phyloP scores from a whole-genome alignment of 2,329 filamentous ascomycete species.

The Paraphoma sp. region DNA sequence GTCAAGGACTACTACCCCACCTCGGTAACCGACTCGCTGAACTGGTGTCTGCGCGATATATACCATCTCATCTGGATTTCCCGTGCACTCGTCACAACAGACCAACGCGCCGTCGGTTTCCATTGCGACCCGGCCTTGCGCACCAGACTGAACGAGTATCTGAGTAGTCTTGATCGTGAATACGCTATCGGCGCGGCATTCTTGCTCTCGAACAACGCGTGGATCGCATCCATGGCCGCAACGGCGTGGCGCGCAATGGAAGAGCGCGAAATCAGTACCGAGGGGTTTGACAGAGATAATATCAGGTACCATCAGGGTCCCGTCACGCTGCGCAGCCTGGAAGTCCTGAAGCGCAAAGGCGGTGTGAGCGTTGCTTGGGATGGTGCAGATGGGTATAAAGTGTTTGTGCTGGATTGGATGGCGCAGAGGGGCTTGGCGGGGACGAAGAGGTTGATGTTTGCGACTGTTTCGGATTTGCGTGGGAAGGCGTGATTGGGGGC shows the following conservation, averaged over 20 bases:
- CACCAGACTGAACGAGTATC: slow-evolving; percentile 50
- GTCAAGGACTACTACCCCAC: slow-evolving; percentile 43
- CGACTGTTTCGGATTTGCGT: slow-evolving; percentile 79
- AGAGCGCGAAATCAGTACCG: slow-evolving; percentile 49
- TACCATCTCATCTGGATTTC: slow-evolving; percentile 84
- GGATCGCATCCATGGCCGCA: slow-evolving; percentile 54
- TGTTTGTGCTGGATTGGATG: slow-evolving; percentile 73
- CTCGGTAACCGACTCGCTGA: slow-evolving; percentile 66
- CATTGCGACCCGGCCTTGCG: slow-evolving; percentile 57
- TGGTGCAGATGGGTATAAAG: slow-evolving; percentile 76
- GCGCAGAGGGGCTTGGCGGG: slow-evolving; percentile 70
- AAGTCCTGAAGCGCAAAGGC: slow-evolving; percentile 66
- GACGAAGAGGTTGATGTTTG: slow-evolving; percentile 75
- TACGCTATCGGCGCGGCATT: slow-evolving; percentile 52
- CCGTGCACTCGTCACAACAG: slow-evolving; percentile 69
- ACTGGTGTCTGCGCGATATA: slow-evolving; percentile 84
- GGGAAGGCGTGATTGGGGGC: neutral
- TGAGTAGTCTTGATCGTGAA: slow-evolving; percentile 47
- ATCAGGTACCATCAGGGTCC: slow-evolving; percentile 56
- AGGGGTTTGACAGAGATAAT: slow-evolving; percentile 24
- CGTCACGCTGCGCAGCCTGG: slow-evolving; percentile 71
- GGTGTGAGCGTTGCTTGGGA: slow-evolving; percentile 74
- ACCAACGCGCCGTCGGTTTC: slow-evolving; percentile 66
- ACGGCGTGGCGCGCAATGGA: slow-evolving; percentile 57
- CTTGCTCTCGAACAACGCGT: slow-evolving; percentile 55